phyloP scores from a whole-genome alignment of 2,329 filamentous ascomycete species.

The Cladosporium sp. region DNA sequence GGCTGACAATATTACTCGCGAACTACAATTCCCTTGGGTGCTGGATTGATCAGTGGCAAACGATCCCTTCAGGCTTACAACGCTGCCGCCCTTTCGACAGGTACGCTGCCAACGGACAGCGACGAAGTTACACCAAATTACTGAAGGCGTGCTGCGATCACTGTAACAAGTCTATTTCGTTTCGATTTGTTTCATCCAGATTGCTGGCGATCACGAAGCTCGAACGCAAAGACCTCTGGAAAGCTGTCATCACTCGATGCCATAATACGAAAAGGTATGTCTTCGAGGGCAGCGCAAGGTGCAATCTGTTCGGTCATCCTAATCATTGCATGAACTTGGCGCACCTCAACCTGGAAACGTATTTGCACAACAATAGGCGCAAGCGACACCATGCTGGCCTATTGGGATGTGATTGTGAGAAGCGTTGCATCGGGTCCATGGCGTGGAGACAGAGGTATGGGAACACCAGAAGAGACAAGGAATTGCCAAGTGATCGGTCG shows the following conservation, averaged over 20 bases:
- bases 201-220: background rate
- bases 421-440: background rate
- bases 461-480: background rate
- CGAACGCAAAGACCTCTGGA: background rate
- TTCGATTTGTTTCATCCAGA: background rate
- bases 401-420: background rate
- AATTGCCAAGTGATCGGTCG: background rate
- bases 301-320: background rate
- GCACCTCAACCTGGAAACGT: slow-evolving; percentile 1
- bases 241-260: background rate
- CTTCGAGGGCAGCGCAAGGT: slow-evolving; percentile 4
- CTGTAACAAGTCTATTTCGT: too few relatives aligned
- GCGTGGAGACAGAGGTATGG: background rate
- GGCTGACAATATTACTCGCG: too few relatives aligned
- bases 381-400: background rate
- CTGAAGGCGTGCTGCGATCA: background rate
- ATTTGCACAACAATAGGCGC: background rate
- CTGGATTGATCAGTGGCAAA: too few relatives aligned
- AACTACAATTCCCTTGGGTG: too few relatives aligned
- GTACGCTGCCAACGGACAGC: too few relatives aligned
- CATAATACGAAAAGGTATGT: background rate
- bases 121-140: background rate
- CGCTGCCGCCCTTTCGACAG: too few relatives aligned
- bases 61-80: too few relatives aligned
- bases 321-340: slow-evolving; percentile 1